Evolutionary conservation across 1,284 basidiomycete genomes (phyloP).

Genomic region (Trichosporon coremiiforme): DNA sequence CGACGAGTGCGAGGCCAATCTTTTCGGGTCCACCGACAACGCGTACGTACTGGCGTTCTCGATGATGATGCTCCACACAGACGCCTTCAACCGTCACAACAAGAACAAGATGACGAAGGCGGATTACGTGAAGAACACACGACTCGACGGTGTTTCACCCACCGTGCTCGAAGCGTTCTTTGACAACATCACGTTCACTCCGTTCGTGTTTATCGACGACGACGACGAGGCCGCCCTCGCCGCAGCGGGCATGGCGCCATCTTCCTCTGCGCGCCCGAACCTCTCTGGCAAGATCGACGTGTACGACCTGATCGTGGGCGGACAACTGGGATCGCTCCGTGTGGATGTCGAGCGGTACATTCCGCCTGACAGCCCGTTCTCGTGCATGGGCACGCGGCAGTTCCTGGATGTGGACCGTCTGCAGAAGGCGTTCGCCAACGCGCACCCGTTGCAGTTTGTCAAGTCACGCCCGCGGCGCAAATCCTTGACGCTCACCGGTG

Average conservation of each 20-base stretch:
- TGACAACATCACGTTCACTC: constrained; percentile 93
- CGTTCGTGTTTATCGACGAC: constrained; percentile 79
- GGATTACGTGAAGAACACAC: constrained; percentile 89
- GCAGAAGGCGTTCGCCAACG: constrained; percentile 69
- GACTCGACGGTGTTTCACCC: constrained; percentile 77
- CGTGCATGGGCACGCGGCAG: constrained; percentile 70
- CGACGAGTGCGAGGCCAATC: constrained; percentile 75
- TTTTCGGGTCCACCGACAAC: constrained; percentile 83
- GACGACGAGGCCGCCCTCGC: constrained; percentile 31
- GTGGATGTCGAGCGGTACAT: constrained; percentile 71
- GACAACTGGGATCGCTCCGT: constrained; percentile 71
- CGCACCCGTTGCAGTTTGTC: constrained; percentile 65
- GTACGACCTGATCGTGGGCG: constrained; percentile 83
- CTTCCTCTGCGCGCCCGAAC: constrained; percentile 15
- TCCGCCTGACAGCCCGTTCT: constrained; percentile 71
- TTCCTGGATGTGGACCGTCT: constrained; percentile 71
- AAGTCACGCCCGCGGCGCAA: constrained; percentile 30
- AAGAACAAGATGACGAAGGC: constrained; percentile 95
- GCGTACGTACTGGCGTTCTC: constrained; percentile 97
- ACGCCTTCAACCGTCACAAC: constrained; percentile 96
- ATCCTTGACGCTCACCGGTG: constrained; percentile 24
- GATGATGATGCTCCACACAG: constrained; percentile 97
- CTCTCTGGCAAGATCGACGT: constrained; percentile 74
- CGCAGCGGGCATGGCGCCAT: constrained; percentile 15
- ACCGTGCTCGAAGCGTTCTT: constrained; percentile 91